Conservation (phyloP, 768 basidiomycete species). For the Melanogaster broomeanus region DNA sequence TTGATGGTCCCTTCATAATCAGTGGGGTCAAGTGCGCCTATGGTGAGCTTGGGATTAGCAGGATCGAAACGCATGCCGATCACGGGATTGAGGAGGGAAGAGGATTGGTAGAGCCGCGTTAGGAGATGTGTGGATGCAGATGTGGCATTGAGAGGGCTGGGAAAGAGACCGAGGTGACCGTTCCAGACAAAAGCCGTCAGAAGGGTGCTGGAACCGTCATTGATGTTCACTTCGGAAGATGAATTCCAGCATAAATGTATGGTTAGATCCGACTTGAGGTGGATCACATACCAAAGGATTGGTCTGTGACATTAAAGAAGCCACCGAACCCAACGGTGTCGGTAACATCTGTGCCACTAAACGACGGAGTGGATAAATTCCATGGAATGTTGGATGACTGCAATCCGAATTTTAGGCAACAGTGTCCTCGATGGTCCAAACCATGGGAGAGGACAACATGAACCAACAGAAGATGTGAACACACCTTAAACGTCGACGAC, state of each 20-base stretch:
- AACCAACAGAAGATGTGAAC: background rate
- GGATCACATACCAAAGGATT: conserved; percentile 15
- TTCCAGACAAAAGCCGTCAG: conserved; percentile 6
- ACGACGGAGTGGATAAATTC: conserved; percentile 12
- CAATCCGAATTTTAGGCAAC: background rate
- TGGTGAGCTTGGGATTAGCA: conserved; percentile 28
- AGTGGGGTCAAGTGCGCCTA: conserved; percentile 32
- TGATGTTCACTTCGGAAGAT: conserved; percentile 20
- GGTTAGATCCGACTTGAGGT: background rate
- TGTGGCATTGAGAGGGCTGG: conserved; percentile 21
- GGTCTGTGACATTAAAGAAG: conserved; percentile 11
- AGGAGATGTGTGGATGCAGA: conserved; percentile 12
- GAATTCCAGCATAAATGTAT: background rate
- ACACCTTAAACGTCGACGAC: conserved; percentile 27
- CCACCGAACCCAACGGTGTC: conserved; percentile 24
- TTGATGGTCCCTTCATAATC: conserved; percentile 34
- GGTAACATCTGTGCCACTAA: conserved; percentile 15
- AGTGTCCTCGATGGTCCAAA: background rate
- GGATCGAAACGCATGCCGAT: conserved; percentile 32
- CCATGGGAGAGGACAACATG: background rate
- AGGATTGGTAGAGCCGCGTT: conserved; percentile 18
- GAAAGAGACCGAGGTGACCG: conserved; percentile 27
- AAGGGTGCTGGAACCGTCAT: conserved; percentile 22
- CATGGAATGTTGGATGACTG: conserved; percentile 22
- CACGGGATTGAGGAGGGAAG: conserved; percentile 31